phyloP scores from a whole-genome alignment of 2,329 filamentous ascomycete genomes.

The Sordariomycetes sp. region DNA sequence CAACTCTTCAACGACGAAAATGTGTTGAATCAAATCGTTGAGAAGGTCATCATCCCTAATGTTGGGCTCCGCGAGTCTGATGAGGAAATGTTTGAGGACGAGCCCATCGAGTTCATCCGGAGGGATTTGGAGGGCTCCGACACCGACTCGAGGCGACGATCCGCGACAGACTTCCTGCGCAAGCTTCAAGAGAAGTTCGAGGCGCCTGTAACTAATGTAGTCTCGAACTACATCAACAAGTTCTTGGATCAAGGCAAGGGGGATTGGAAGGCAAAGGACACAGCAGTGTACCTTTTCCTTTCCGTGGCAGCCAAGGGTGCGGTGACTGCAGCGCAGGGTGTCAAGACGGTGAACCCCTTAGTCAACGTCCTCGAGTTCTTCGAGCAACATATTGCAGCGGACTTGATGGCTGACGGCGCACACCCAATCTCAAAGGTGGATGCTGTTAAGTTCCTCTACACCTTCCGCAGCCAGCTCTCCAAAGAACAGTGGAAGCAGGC shows the following conservation, averaged over 20 bases:
- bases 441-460: slow-evolving; percentile 96
- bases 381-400: slow-evolving; percentile 82
- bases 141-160: slow-evolving; percentile 82
- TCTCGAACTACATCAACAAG: slow-evolving; percentile 76
- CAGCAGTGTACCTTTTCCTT: slow-evolving; percentile 92
- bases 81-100: slow-evolving; percentile 92
- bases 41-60: slow-evolving; percentile 93
- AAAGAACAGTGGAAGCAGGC: slow-evolving; percentile 87
- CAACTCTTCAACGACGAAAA: slow-evolving; percentile 75
- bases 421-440: slow-evolving; percentile 92
- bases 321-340: slow-evolving; percentile 79
- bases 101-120: slow-evolving; percentile 96
- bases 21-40: slow-evolving; percentile 77
- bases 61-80: slow-evolving; percentile 87
- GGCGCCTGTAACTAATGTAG: slow-evolving; percentile 73
- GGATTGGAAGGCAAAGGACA: slow-evolving; percentile 97
- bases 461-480: slow-evolving; percentile 89
- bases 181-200: slow-evolving; percentile 88
- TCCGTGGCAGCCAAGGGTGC: slow-evolving; percentile 88
- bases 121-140: slow-evolving; percentile 93
- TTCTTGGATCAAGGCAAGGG: slow-evolving; percentile 72
- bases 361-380: slow-evolving; percentile 94
- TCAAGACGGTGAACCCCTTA: slow-evolving; percentile 79
- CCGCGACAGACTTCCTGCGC: slow-evolving; percentile 88
- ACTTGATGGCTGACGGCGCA: slow-evolving; percentile 63